Conservation (phyloP, 352 stramenopile species). For the Phytophthora hibernalis region DNA sequence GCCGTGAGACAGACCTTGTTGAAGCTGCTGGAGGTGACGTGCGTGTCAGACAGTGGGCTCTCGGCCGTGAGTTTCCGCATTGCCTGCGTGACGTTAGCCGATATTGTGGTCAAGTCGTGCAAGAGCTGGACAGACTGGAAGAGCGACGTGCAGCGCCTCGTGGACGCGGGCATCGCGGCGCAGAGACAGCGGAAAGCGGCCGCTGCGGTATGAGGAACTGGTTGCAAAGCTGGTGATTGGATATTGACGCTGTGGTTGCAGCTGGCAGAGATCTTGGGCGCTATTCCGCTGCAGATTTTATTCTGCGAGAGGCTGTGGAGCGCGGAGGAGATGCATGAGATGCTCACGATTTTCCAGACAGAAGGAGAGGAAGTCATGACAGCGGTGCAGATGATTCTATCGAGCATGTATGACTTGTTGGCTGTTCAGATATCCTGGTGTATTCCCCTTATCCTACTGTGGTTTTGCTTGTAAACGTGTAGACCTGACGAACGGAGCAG, state of each 20-base stretch:
- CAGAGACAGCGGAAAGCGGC: conserved; percentile 40
- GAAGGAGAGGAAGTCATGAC: conserved; percentile 53
- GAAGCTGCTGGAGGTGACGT: conserved; percentile 46
- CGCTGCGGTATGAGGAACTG: conserved; percentile 37
- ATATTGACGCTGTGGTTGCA: conserved; percentile 18
- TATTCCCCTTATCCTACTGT: background rate
- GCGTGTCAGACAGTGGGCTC: conserved; percentile 26
- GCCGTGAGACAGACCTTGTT: conserved; percentile 48
- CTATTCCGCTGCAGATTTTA: conserved; percentile 60
- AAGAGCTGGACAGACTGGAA: conserved; percentile 57
- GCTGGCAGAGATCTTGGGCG: conserved; percentile 55
- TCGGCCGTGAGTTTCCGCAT: conserved; percentile 49
- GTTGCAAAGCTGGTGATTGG: background rate
- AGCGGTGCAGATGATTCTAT: conserved; percentile 48
- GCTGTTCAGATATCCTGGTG: background rate
- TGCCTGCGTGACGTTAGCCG: conserved; percentile 53
- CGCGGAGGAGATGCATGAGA: conserved; percentile 31
- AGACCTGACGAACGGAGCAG: conserved; percentile 47
- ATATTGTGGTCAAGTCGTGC: conserved; percentile 59
- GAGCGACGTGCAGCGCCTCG: conserved; percentile 50
- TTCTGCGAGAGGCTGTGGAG: conserved; percentile 33
- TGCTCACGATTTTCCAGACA: conserved; percentile 44
- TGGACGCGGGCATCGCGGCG: conserved; percentile 45
- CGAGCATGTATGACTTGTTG: conserved; percentile 44
- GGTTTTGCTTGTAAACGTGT: background rate